Conservation (phyloP, 345 rosid genomes). For the Microcos paniculata region DNA sequence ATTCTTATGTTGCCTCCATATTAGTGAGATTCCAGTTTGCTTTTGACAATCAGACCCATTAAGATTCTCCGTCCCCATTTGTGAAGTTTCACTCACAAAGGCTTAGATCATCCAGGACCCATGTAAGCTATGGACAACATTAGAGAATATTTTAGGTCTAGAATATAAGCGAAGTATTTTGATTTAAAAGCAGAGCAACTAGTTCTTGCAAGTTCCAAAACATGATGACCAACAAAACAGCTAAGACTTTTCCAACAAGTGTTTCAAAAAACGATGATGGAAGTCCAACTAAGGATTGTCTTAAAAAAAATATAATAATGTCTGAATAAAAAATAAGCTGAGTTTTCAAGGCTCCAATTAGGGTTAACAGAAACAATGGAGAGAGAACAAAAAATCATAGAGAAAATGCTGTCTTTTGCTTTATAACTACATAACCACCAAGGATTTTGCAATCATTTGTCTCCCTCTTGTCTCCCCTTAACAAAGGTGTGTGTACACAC, state of each 20-base stretch:
- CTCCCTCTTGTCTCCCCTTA: conserved; percentile 1
- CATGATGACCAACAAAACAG: background rate
- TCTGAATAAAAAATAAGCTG: background rate
- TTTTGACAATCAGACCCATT: background rate
- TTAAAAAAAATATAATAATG: background rate
- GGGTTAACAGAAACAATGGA: background rate
- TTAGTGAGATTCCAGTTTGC: background rate
- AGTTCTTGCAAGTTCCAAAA: background rate
- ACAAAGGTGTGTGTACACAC: background rate
- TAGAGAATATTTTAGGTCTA: background rate
- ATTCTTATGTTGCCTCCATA: background rate
- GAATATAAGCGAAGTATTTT: background rate
- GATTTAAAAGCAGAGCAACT: background rate
- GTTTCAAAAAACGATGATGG: background rate
- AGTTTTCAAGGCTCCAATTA: background rate
- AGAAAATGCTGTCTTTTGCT: conserved; percentile 3
- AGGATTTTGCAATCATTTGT: conserved; percentile 9
- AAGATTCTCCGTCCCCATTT: background rate
- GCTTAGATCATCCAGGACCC: background rate
- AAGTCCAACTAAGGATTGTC: conserved; percentile 7
- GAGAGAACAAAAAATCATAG: background rate
- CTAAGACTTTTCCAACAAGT: background rate
- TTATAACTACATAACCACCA: background rate
- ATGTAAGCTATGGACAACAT: background rate
- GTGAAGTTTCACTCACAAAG: background rate